These are phyloP conservation scores for Escallonia rubra DNA, from an alignment of 129 eudicot genomes.

Conservation along the genomic window DNA sequence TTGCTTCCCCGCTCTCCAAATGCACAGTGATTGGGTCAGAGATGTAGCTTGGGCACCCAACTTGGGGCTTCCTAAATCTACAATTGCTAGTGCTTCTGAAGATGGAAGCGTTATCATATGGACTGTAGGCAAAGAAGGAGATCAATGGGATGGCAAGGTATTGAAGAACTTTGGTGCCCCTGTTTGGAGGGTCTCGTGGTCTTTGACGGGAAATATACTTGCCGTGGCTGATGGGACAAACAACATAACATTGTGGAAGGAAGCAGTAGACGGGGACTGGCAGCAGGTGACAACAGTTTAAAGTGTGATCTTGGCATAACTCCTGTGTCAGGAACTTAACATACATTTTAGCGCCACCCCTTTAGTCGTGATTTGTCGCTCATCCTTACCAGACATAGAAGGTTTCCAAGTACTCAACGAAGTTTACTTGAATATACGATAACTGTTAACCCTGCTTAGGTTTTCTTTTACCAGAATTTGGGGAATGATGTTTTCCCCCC, in stretches of 20 bases:
- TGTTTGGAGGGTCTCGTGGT: slow-evolving; percentile 79
- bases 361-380: slow-evolving; percentile 7
- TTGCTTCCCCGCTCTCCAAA: slow-evolving; percentile 61
- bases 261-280: slow-evolving; percentile 74
- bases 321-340: neutral
- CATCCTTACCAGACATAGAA: neutral
- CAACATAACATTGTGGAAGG: slow-evolving; percentile 63
- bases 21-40: slow-evolving; percentile 70
- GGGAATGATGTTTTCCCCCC: too few relatives aligned
- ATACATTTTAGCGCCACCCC: neutral
- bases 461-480: neutral
- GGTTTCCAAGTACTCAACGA: neutral
- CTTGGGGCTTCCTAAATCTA: slow-evolving; percentile 63
- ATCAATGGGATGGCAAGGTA: slow-evolving; percentile 58
- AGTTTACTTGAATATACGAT: too few relatives aligned
- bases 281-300: slow-evolving; percentile 63
- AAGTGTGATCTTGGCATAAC: neutral
- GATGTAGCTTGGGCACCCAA: slow-evolving; percentile 82
- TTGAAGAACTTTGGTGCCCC: slow-evolving; percentile 50
- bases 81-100: slow-evolving; percentile 61
- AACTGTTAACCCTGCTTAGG: too few relatives aligned
- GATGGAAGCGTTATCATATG: slow-evolving; percentile 66
- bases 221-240: slow-evolving; percentile 61
- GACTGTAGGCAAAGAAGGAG: slow-evolving; percentile 58
- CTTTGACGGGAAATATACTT: slow-evolving; percentile 52